Conservation (phyloP, 345 rosid species). For the Geranium brycei region DNA sequence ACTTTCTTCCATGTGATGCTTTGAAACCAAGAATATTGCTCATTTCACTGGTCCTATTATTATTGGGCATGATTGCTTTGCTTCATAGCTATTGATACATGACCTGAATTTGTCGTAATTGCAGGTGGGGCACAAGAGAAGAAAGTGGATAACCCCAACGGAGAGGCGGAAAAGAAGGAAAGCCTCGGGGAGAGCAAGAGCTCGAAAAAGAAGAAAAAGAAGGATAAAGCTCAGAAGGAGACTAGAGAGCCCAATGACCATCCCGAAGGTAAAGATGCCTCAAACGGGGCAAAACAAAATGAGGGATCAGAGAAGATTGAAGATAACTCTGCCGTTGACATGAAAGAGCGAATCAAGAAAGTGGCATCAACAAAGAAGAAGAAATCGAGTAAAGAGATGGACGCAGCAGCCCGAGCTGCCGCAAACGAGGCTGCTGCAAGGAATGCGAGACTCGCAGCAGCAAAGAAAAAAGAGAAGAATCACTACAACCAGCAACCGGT, state of each 20-base stretch:
- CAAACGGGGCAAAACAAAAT: neutral
- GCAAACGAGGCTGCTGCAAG: constrained; percentile 21
- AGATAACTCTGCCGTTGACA: constrained; percentile 8
- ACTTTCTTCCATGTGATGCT: too few relatives aligned
- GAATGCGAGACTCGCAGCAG: constrained; percentile 17
- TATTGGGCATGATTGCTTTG: neutral
- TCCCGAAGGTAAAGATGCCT: neutral
- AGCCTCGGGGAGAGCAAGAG: constrained; percentile 37
- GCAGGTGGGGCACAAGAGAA: constrained; percentile 35
- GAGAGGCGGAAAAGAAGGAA: constrained; percentile 38
- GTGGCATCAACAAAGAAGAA: constrained; percentile 16
- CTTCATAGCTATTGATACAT: neutral
- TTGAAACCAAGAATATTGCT: neutral
- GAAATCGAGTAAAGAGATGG: constrained; percentile 21
- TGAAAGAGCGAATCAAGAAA: constrained; percentile 18
- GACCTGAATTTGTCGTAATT: neutral
- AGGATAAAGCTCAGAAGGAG: constrained; percentile 16
- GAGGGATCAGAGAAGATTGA: neutral
- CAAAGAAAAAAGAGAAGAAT: constrained; percentile 18
- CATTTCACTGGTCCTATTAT: neutral
- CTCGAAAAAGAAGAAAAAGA: constrained; percentile 57
- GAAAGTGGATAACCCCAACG: constrained; percentile 24
- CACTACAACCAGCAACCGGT: constrained; percentile 4
- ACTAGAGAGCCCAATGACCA: neutral
- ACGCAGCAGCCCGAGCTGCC: constrained; percentile 17